phyloP scores from a whole-genome alignment of 2,329 filamentous ascomycete genomes.

The Talaromyces rugulosus region DNA sequence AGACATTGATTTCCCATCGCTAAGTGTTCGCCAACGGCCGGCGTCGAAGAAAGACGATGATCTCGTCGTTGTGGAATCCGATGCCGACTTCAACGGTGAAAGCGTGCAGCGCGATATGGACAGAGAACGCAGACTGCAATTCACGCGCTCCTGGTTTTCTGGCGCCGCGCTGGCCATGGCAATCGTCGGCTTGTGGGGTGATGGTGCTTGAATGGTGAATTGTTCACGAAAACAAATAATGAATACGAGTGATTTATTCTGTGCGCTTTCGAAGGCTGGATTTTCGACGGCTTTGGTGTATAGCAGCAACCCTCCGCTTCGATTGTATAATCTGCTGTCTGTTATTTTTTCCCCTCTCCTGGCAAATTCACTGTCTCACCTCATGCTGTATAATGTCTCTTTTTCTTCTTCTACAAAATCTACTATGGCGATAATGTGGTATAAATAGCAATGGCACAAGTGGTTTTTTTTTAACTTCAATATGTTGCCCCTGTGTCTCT shows the following conservation, averaged over 20 bases:
- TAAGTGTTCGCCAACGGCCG: constrained; percentile 14
- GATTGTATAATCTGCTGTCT: constrained; percentile 6
- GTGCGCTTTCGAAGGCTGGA: constrained; percentile 11
- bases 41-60: constrained; percentile 32
- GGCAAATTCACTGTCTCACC: neutral
- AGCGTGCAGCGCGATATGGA: constrained; percentile 42
- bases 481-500: neutral
- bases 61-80: constrained; percentile 33
- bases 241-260: neutral
- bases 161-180: constrained; percentile 43
- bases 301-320: constrained; percentile 1
- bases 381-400: neutral
- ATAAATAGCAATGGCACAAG: neutral
- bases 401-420: neutral
- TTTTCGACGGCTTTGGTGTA: constrained; percentile 7
- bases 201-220: constrained; percentile 27
- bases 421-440: neutral
- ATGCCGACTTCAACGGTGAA: constrained; percentile 43
- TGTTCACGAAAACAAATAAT: neutral
- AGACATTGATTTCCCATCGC: constrained; percentile 35
- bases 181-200: constrained; percentile 48
- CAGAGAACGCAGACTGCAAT: constrained; percentile 36
- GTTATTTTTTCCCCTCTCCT: neutral
- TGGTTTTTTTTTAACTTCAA: neutral
- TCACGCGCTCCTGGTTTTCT: constrained; percentile 34